Evolutionary conservation across 306 rosid species (phyloP).

Genomic region (Prosopis cineraria): DNA sequence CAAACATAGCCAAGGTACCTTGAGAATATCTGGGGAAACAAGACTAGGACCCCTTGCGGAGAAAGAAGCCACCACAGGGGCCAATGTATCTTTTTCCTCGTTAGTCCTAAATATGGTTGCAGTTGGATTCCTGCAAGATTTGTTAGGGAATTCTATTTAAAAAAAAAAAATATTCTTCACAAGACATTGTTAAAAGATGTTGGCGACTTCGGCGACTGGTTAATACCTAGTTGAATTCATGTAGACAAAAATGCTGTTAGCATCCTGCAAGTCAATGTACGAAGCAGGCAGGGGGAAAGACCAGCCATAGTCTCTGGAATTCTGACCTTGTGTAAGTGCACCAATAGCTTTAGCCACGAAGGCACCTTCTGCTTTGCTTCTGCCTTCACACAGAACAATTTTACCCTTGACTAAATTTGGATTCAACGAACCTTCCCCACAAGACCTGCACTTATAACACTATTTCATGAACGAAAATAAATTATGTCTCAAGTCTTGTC

Average conservation of each 20-base stretch:
- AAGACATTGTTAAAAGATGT: neutral
- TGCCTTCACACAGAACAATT: slow-evolving; percentile 45
- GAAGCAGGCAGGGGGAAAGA: slow-evolving; percentile 34
- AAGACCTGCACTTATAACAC: neutral
- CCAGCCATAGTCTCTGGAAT: neutral
- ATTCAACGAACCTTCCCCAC: slow-evolving; percentile 14
- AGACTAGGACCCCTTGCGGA: slow-evolving; percentile 59
- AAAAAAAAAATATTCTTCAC: neutral
- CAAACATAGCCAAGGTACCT: slow-evolving; percentile 14
- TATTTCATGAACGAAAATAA: neutral
- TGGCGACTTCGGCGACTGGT: neutral
- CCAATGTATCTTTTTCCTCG: neutral
- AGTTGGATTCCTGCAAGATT: neutral
- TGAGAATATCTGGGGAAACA: slow-evolving; percentile 39
- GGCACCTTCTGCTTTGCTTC: neutral
- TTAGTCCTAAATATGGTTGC: neutral
- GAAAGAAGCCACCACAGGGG: neutral
- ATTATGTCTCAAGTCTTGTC: neutral
- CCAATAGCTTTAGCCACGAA: slow-evolving; percentile 29
- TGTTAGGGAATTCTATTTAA: neutral
- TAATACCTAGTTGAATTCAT: slow-evolving; percentile 35
- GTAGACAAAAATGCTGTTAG: slow-evolving; percentile 1
- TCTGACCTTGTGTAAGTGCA: slow-evolving; percentile 19
- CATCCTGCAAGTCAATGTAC: slow-evolving; percentile 23
- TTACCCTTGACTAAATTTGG: slow-evolving; percentile 35